Evolutionary conservation across 768 basidiomycete species (phyloP).

Genomic region (Daedalea quercina): DNA sequence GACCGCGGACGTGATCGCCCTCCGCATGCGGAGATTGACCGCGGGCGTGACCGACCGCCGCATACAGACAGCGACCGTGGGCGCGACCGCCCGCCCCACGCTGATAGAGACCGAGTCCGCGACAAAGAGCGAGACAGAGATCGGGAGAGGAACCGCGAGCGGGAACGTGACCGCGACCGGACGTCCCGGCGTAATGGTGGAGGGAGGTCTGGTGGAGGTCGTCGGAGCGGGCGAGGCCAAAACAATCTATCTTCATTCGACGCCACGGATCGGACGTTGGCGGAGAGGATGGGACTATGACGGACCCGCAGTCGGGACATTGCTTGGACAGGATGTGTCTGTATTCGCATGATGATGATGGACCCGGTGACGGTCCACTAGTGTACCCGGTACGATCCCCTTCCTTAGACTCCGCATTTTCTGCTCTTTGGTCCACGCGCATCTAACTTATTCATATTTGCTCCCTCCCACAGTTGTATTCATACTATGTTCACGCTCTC

Average conservation of each 20-base stretch:
- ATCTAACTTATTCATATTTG: slow-evolving; percentile 18
- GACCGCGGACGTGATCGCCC: slow-evolving; percentile 30
- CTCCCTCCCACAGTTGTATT: slow-evolving; percentile 21
- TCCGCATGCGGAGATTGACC: slow-evolving; percentile 17
- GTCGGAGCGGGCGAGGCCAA: slow-evolving; percentile 30
- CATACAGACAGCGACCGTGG: slow-evolving; percentile 28
- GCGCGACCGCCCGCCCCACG: slow-evolving; percentile 24
- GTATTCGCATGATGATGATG: slow-evolving; percentile 4
- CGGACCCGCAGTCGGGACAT: slow-evolving; percentile 52
- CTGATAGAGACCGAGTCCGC: slow-evolving; percentile 26
- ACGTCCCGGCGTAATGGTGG: slow-evolving; percentile 37
- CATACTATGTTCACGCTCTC: slow-evolving; percentile 21
- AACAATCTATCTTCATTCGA: slow-evolving; percentile 24
- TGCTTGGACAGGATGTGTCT: slow-evolving; percentile 6
- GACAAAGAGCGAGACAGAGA: slow-evolving; percentile 30
- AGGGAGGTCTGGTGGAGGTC: slow-evolving; percentile 31
- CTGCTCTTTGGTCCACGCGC: slow-evolving; percentile 4
- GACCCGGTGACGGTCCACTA: slow-evolving; percentile 11
- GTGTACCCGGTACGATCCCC: slow-evolving; percentile 21
- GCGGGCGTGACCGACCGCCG: slow-evolving; percentile 28
- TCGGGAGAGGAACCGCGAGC: slow-evolving; percentile 30
- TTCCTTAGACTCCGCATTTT: slow-evolving; percentile 6
- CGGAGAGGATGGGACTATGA: slow-evolving; percentile 77
- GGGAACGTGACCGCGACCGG: slow-evolving; percentile 25
- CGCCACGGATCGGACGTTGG: slow-evolving; percentile 71